Percentiles rank a stretch among this genome's conserved stretches.
Conservation (phyloP, 305 asterid genomes). For the Solanum hybrid region DNA sequence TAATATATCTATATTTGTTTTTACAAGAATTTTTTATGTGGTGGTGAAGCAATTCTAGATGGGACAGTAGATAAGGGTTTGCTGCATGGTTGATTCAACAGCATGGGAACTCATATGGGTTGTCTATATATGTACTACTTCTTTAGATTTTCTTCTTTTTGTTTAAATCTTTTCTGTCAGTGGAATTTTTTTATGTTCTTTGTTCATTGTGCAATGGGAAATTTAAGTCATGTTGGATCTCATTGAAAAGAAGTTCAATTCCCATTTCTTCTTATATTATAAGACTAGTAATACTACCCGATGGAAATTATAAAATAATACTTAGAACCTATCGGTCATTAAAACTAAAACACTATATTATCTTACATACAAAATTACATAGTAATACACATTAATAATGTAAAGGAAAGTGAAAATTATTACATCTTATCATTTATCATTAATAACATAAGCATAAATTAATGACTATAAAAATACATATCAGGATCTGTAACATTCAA, state of each 20-base stretch:
- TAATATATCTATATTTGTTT: neutral
- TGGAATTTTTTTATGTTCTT: constrained; percentile 11
- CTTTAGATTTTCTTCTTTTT: constrained; percentile 11
- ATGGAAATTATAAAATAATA: no score
- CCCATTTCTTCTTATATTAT: neutral
- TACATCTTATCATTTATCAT: no score
- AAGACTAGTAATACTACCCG: neutral
- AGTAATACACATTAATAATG: no score
- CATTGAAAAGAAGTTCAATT: neutral
- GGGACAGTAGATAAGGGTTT: constrained; percentile 36
- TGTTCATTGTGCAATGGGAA: constrained; percentile 5
- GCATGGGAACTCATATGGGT: constrained; percentile 73
- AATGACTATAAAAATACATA: no score
- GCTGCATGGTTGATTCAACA: constrained; percentile 30
- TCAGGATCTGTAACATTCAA: no score
- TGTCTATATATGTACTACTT: constrained; percentile 29
- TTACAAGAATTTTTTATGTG: constrained; percentile 22
- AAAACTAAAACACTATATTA: no score
- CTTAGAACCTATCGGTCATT: no score
- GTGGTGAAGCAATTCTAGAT: constrained; percentile 37
- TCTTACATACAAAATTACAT: no score
- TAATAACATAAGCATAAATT: no score
- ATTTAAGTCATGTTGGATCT: constrained; percentile 14
- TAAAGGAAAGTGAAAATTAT: no score
- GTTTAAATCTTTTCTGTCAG: constrained; percentile 1